Conservation (phyloP, 257 asterid species). For the Leptodermis oblonga region DNA sequence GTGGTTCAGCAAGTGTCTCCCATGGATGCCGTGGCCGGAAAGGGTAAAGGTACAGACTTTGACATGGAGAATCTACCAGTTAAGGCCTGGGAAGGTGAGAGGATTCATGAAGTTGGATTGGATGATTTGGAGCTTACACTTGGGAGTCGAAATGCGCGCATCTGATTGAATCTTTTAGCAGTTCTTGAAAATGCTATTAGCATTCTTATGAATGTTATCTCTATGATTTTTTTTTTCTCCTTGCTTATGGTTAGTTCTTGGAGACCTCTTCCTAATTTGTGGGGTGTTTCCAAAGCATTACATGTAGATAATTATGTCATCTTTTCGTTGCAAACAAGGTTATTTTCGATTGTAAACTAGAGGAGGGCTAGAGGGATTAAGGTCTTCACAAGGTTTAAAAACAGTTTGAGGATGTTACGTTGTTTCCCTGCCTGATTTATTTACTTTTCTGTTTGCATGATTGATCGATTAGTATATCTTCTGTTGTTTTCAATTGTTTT, state of each 20-base stretch:
- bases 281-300: constrained; percentile 29
- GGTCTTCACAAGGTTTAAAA: constrained; percentile 8
- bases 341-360: constrained; percentile 21
- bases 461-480: neutral
- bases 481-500: neutral
- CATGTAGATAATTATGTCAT: constrained; percentile 28
- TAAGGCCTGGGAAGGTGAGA: constrained; percentile 99
- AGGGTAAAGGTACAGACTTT: constrained; percentile 67
- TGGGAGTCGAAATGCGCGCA: constrained; percentile 43
- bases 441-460: neutral
- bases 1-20: constrained; percentile 31
- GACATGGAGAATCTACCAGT: constrained; percentile 66
- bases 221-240: constrained; percentile 2
- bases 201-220: neutral
- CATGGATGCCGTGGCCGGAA: constrained; percentile 43
- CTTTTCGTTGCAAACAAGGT: constrained; percentile 14
- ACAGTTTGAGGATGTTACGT: constrained; percentile 8
- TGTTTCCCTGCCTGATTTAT: neutral
- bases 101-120: constrained; percentile 86
- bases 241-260: neutral
- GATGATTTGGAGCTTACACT: constrained; percentile 92
- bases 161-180: constrained; percentile 3
- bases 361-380: constrained; percentile 14
- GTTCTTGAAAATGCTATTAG: constrained; percentile 5
- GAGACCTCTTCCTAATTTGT: constrained; percentile 17